These are phyloP conservation scores for Abortiporus biennis DNA, from an alignment of 1,284 basidiomycete genomes.

Conservation along the genomic window DNA sequence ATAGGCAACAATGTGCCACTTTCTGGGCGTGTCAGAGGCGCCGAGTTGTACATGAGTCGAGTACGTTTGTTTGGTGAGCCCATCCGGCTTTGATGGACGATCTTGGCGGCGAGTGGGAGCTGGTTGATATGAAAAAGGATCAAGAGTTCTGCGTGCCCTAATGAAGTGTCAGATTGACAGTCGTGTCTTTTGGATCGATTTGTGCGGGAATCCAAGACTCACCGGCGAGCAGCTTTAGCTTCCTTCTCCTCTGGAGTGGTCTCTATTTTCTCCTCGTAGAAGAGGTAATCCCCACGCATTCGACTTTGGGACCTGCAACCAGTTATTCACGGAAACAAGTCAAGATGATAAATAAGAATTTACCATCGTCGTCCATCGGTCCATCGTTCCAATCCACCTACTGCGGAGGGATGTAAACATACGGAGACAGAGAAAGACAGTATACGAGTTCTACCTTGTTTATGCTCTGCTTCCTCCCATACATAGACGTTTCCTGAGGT, in stretches of 20 bases:
- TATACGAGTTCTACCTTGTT: constrained; percentile 28
- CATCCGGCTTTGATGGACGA: constrained; percentile 65
- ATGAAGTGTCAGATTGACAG: constrained; percentile 7
- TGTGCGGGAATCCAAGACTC: constrained; percentile 12
- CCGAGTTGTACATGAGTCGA: constrained; percentile 63
- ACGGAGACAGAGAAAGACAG: constrained; percentile 2
- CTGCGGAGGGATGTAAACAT: constrained; percentile 10
- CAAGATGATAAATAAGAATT: constrained; percentile 13
- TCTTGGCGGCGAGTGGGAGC: constrained; percentile 61
- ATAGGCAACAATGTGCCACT: constrained; percentile 79
- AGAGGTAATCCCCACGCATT: constrained; percentile 76
- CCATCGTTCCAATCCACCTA: constrained; percentile 67
- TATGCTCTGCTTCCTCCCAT: constrained; percentile 78
- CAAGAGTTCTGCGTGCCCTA: constrained; percentile 57
- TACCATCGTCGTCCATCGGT: constrained; percentile 75
- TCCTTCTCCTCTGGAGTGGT: constrained; percentile 70
- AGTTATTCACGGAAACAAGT: too few relatives aligned
- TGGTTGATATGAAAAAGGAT: constrained; percentile 49
- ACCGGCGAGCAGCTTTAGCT: constrained; percentile 69
- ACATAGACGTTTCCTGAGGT: constrained; percentile 72
- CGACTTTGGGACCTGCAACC: constrained; percentile 67
- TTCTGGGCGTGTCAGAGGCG: constrained; percentile 47
- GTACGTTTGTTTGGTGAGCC: constrained; percentile 75
- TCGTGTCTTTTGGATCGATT: constrained; percentile 5
- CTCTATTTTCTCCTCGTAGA: constrained; percentile 76